Percentiles rank a stretch among this genome's conserved stretches.
Evolutionary conservation across 441 rosid species (phyloP).

Genomic region (Mallotus japonicus): DNA sequence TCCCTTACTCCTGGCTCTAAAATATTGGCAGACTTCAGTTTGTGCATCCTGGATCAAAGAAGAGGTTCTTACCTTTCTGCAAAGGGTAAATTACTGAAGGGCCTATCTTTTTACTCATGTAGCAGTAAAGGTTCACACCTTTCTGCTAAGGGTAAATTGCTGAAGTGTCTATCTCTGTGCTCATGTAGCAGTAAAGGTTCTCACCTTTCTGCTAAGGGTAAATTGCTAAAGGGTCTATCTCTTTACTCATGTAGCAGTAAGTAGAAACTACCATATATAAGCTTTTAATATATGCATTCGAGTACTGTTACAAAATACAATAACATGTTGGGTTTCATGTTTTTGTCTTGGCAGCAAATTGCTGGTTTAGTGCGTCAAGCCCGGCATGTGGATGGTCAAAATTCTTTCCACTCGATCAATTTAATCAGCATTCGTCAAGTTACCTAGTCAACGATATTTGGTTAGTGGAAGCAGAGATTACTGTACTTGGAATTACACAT

Average conservation of each 20-base stretch:
- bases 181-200: conserved; percentile 6
- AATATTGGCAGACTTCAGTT: conserved; percentile 33
- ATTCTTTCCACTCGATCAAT: conserved; percentile 12
- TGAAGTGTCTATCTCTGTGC: not conserved
- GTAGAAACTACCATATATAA: not conserved
- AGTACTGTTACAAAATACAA: not conserved
- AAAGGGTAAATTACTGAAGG: conserved; percentile 36
- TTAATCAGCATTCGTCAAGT: not conserved
- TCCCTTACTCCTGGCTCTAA: conserved; percentile 28
- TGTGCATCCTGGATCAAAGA: conserved; percentile 40
- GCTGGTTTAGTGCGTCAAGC: conserved; percentile 16
- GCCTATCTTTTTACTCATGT: not conserved
- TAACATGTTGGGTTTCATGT: too few species aligned
- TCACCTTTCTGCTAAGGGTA: conserved; percentile 53
- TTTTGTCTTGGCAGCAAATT: conserved; percentile 3
- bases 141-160: conserved; percentile 43
- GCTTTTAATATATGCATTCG: too few species aligned
- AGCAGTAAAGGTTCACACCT: conserved; percentile 29
- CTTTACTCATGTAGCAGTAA: too few species aligned
- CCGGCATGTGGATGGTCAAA: conserved; percentile 15
- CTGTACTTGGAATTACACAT: conserved; percentile 7
- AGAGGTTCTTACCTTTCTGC: conserved; percentile 38
- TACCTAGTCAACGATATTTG: conserved; percentile 5
- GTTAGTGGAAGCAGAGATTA: conserved; percentile 20
- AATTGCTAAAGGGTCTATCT: not conserved